Evolutionary conservation across 129 eudicot species (phyloP), one percentile per base, ranked within the genome.

Genomic region (Flaveria ramosissima): DNA sequence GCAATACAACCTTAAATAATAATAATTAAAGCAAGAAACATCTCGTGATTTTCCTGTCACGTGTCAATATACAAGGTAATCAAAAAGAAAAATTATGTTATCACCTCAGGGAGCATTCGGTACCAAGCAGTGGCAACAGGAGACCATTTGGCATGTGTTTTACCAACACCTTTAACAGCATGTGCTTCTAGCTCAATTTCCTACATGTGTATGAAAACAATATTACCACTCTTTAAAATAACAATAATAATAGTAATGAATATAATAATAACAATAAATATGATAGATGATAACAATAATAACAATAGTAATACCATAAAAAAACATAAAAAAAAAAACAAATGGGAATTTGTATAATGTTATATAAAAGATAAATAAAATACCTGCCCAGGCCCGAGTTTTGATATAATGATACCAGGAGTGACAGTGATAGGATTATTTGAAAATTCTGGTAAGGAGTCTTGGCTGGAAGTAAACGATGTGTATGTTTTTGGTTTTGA

Each of bases 111-210:
- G 13, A 93, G 98, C 96, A 87, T 90, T 80, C 91, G 88, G 81
- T 91, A 91, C 98, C 98, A 93, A 77, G 98, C 93, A 74, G 98
- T 93, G 60, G 97, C 98, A 53, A 93, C 97, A 21, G 96, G 98
- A 46, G 98, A 93, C 96, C 97, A 93, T 83, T 93, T 89, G 50
- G 97, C 98, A 89, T 93, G 98, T 45, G 95, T 92, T 85, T 89
- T 91, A 55, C 97, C 98, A 79, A 85, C 17, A 43, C 98, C 98
- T 84, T 93, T 89, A 66, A 89, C 87, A 64, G 97, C 97, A 79
- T 91, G 98, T 14, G 96, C 98, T 87, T 93, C 98, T 75, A 93
- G 80, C 83, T 93, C 97, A 66, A 93, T 91, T 87, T 91, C 98
- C 98, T 93, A 74, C 80, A 71, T 21, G 63, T 46, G 45, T 26